phyloP scores from a whole-genome alignment of 371 early-diverging fungal species.

The Blakeslea trispora region DNA sequence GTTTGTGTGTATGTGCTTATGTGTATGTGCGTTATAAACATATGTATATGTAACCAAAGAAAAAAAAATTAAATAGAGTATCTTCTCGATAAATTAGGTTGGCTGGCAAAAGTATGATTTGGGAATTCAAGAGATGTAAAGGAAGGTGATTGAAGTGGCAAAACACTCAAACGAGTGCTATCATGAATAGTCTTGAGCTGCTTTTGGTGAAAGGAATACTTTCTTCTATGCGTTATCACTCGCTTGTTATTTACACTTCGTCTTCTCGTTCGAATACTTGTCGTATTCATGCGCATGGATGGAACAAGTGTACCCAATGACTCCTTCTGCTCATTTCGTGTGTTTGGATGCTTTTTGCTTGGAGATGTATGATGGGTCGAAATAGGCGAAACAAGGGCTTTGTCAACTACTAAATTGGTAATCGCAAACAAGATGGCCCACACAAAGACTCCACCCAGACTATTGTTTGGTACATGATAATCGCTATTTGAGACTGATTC shows the following conservation, averaged over 20 bases:
- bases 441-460: conserved; percentile 16
- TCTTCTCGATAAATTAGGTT: not conserved
- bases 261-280: not conserved
- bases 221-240: not conserved
- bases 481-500: conserved; percentile 15
- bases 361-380: not conserved
- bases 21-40: not conserved
- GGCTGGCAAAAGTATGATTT: no score
- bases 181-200: not conserved
- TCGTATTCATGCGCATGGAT: not conserved
- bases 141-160: no score
- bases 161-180: no score
- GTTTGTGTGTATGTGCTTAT: not conserved
- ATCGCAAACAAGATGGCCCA: conserved; percentile 27
- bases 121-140: no score
- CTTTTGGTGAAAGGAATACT: not conserved
- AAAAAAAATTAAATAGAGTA: not conserved
- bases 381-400: conserved; percentile 3
- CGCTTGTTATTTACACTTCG: not conserved
- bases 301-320: not conserved
- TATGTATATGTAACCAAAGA: not conserved
- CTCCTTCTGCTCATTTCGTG: not conserved
- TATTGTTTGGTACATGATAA: not conserved
- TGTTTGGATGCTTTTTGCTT: not conserved
- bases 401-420: conserved; percentile 22